These are phyloP conservation scores for Pleoardoris graminearum DNA, from an alignment of 2,329 filamentous ascomycete species.

Conservation along the genomic window DNA sequence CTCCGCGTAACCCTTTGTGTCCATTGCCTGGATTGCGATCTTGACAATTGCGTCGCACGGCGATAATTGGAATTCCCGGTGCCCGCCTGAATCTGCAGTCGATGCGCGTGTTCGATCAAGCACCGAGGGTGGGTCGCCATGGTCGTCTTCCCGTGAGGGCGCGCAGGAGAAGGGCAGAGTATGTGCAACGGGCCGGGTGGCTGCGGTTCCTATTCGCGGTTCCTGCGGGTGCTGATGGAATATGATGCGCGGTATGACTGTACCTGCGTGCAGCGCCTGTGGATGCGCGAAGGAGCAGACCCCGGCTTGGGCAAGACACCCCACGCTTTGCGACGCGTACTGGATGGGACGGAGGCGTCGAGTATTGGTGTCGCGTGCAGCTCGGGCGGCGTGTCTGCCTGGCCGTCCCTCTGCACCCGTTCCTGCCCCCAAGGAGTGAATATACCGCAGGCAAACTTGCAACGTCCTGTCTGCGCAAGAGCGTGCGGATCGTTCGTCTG, in stretches of 20 bases:
- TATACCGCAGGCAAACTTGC: background rate
- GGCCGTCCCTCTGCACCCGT: background rate
- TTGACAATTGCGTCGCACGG: constrained; percentile 22
- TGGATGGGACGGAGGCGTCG: background rate
- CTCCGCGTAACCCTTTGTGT: constrained; percentile 15
- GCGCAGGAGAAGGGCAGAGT: constrained; percentile 11
- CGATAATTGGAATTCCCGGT: constrained; percentile 25
- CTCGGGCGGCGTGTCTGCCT: constrained; percentile 2
- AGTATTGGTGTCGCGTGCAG: background rate
- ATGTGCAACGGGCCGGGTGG: constrained; percentile 20
- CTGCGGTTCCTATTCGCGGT: constrained; percentile 28
- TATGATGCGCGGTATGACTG: constrained; percentile 42
- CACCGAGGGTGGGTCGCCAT: constrained; percentile 1
- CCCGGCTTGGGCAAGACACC: constrained; percentile 12
- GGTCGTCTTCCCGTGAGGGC: too few species aligned
- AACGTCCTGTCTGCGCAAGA: too few species aligned
- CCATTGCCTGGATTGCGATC: constrained; percentile 10
- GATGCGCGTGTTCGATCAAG: background rate
- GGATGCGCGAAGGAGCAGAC: background rate
- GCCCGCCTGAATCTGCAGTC: background rate
- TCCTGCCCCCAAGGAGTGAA: background rate
- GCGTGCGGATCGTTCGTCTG: too few species aligned
- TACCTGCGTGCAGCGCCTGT: constrained; percentile 23
- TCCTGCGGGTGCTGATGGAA: constrained; percentile 19
- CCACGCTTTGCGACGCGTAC: constrained; percentile 17